Evolutionary conservation across 257 asterid genomes (phyloP).

Genomic region (Nicotiana undulata): DNA sequence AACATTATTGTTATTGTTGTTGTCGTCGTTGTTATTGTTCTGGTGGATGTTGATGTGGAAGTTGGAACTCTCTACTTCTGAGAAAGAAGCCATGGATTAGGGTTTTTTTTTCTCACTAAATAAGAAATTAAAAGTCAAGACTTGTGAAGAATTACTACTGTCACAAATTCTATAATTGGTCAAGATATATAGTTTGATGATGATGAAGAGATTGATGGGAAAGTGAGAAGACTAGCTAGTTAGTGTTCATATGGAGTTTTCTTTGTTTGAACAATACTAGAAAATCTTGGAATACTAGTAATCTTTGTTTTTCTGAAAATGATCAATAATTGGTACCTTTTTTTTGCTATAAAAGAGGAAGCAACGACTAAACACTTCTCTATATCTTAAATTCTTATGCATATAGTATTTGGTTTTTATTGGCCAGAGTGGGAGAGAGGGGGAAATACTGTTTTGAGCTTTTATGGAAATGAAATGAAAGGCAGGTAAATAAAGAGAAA

Average conservation of each 20-base stretch:
- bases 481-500: too few species aligned
- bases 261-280: constrained; percentile 3
- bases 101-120: neutral
- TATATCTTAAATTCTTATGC: too few species aligned
- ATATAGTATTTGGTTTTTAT: too few species aligned
- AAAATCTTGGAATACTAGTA: neutral
- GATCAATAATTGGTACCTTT: neutral
- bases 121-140: too few species aligned
- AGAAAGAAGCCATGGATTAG: neutral
- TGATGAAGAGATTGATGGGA: constrained; percentile 3
- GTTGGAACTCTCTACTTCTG: neutral
- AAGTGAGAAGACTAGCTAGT: neutral
- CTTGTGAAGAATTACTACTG: too few species aligned
- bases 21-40: neutral
- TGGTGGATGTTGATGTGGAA: neutral
- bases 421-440: too few species aligned
- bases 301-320: neutral
- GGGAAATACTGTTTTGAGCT: too few species aligned
- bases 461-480: too few species aligned
- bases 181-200: neutral
- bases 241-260: neutral
- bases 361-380: neutral
- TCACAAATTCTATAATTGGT: too few species aligned
- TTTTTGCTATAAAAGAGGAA: neutral
- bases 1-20: too few species aligned